These are phyloP conservation scores for Macroventuria anomochaeta DNA, from an alignment of 2,329 filamentous ascomycete genomes.

Conservation along the genomic window DNA sequence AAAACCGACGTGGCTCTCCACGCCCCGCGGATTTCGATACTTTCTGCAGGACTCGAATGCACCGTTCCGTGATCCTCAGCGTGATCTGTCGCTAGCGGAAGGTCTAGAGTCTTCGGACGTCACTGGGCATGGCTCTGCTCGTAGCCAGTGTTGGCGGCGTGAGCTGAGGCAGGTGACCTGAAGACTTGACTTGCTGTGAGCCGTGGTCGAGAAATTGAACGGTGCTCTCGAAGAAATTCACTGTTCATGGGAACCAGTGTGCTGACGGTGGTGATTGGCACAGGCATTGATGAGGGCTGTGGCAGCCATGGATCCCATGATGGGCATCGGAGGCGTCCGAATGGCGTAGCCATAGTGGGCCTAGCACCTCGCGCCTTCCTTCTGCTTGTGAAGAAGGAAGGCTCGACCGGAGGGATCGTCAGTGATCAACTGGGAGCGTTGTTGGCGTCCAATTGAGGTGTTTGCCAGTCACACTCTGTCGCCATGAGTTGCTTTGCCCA, in stretches of 20 bases:
- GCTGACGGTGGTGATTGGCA: conserved; percentile 22
- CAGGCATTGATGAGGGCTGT: conserved; percentile 21
- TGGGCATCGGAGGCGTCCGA: conserved; percentile 8
- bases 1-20: conserved; percentile 42
- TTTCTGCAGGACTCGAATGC: conserved; percentile 23
- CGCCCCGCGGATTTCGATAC: conserved; percentile 30
- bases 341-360: conserved; percentile 20
- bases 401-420: conserved; percentile 18
- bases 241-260: conserved; percentile 9
- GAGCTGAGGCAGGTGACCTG: neutral
- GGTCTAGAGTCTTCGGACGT: conserved; percentile 10
- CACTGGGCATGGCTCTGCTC: conserved; percentile 1
- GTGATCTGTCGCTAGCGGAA: conserved; percentile 26
- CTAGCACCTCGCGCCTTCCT: conserved; percentile 16
- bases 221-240: conserved; percentile 8
- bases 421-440: conserved; percentile 17
- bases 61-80: conserved; percentile 15
- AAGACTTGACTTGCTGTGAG: conserved; percentile 19
- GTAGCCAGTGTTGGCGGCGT: neutral
- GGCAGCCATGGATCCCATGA: conserved; percentile 21
- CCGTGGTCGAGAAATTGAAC: conserved; percentile 31
- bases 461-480: conserved; percentile 10
- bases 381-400: conserved; percentile 21
- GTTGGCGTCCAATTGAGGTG: conserved; percentile 10
- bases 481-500: conserved; percentile 3